Percentiles rank a stretch among this genome's conserved stretches.
phyloP scores from a whole-genome alignment of 1,284 basidiomycete species.

The Termitomyces sp. region DNA sequence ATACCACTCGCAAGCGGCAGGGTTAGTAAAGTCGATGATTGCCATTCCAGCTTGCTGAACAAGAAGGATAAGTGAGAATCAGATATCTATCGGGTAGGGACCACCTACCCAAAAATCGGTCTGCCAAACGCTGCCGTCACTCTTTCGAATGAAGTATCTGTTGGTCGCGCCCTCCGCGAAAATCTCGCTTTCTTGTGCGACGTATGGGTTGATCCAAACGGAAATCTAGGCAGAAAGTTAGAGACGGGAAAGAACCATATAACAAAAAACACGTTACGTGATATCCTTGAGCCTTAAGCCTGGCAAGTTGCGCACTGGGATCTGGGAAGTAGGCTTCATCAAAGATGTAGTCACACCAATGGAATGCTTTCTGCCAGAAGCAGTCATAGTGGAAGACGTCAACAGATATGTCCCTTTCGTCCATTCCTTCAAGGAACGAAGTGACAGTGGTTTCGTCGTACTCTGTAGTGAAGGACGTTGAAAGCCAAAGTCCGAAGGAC shows the following conservation, averaged over 20 bases:
- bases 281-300: conserved; percentile 49
- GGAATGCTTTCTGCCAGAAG: conserved; percentile 58
- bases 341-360: conserved; percentile 55
- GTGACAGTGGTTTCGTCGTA: conserved; percentile 56
- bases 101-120: conserved; percentile 31
- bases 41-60: conserved; percentile 54
- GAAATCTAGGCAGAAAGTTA: conserved; percentile 16
- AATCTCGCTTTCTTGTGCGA: conserved; percentile 49
- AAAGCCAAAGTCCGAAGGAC: conserved; percentile 61
- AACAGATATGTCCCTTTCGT: conserved; percentile 46
- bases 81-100: not conserved
- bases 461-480: conserved; percentile 55
- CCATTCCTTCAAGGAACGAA: conserved; percentile 53
- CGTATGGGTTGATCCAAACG: conserved; percentile 46
- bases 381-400: conserved; percentile 60
- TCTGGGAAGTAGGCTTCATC: conserved; percentile 57
- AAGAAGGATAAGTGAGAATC: not conserved
- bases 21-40: conserved; percentile 56
- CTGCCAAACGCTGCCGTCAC: conserved; percentile 57
- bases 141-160: conserved; percentile 53
- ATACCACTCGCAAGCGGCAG: conserved; percentile 52
- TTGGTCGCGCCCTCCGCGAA: conserved; percentile 50
- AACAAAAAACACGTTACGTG: conserved; percentile 14
- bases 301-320: conserved; percentile 44
- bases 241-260: not conserved